Percentiles rank a stretch among this genome's conserved stretches.
Conservation (phyloP, 768 basidiomycete genomes). For the Tricholoma flavovirens region DNA sequence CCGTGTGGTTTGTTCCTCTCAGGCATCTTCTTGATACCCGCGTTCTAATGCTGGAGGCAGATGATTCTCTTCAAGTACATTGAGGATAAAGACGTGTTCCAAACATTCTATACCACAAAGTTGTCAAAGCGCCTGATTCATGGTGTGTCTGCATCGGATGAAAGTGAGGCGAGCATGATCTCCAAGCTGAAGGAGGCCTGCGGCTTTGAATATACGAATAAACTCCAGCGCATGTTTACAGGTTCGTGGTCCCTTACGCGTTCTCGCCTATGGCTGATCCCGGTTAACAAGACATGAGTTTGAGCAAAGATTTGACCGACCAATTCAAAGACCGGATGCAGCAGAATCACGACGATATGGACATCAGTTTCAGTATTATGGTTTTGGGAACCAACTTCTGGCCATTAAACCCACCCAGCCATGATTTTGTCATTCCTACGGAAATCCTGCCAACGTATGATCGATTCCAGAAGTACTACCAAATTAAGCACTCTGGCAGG, state of each 20-base stretch:
- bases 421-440: conserved; percentile 83
- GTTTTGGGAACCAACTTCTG: conserved; percentile 95
- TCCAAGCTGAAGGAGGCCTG: conserved; percentile 95
- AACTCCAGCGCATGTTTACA: conserved; percentile 95
- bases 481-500: conserved; percentile 88
- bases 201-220: conserved; percentile 95
- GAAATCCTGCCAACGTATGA: conserved; percentile 87
- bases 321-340: conserved; percentile 93
- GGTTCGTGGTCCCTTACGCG: conserved; percentile 39
- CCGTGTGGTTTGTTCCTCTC: conserved; percentile 62
- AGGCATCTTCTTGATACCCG: conserved; percentile 24
- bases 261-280: background rate
- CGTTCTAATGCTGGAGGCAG: conserved; percentile 40
- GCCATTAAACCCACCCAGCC: conserved; percentile 79
- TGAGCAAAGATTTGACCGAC: conserved; percentile 93
- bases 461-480: conserved; percentile 90
- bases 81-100: conserved; percentile 98
- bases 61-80: conserved; percentile 98
- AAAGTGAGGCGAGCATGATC: conserved; percentile 97
- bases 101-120: conserved; percentile 94
- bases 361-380: conserved; percentile 88
- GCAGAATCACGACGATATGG: conserved; percentile 78
- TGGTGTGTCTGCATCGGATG: conserved; percentile 88
- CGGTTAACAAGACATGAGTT: conserved; percentile 67
- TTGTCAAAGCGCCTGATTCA: conserved; percentile 90